Percentiles rank a stretch among this genome's conserved stretches.
Conservation (phyloP, 2,329 filamentous ascomycete genomes). For the Pseudogymnoascus pannorum region DNA sequence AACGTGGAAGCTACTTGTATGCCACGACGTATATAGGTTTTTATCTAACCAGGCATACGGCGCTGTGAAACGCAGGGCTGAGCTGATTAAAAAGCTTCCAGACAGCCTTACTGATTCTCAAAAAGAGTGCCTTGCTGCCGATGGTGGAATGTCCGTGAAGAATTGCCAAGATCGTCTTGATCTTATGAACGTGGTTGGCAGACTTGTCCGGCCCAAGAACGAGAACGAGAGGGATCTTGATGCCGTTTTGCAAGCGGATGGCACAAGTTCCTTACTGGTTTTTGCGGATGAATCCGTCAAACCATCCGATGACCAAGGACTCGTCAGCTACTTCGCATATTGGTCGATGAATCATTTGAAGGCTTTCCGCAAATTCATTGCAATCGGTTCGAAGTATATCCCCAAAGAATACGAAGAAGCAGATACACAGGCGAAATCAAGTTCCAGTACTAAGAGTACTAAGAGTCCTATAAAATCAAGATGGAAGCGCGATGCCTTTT, state of each 20-base stretch:
- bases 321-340: slow-evolving; percentile 56
- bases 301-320: slow-evolving; percentile 52
- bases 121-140: slow-evolving; percentile 20
- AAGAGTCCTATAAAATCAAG: neutral
- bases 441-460: neutral
- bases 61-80: slow-evolving; percentile 23
- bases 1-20: slow-evolving; percentile 19
- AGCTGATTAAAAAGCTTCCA: slow-evolving; percentile 16
- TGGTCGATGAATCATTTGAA: slow-evolving; percentile 47
- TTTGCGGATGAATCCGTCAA: slow-evolving; percentile 44
- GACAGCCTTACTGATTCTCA: slow-evolving; percentile 16
- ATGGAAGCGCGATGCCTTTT: neutral
- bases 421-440: neutral
- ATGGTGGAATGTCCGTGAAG: slow-evolving; percentile 20
- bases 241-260: slow-evolving; percentile 22
- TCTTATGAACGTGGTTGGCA: neutral
- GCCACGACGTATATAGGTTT: slow-evolving; percentile 23
- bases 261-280: slow-evolving; percentile 35
- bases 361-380: slow-evolving; percentile 45
- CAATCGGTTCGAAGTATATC: slow-evolving; percentile 36
- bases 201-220: neutral
- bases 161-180: slow-evolving; percentile 22
- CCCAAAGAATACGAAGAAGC: neutral
- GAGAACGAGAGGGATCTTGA: slow-evolving; percentile 2
- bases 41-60: slow-evolving; percentile 24